Conservation (phyloP, 164 flowering plant genomes). For the Cinnamomum micranthum region DNA sequence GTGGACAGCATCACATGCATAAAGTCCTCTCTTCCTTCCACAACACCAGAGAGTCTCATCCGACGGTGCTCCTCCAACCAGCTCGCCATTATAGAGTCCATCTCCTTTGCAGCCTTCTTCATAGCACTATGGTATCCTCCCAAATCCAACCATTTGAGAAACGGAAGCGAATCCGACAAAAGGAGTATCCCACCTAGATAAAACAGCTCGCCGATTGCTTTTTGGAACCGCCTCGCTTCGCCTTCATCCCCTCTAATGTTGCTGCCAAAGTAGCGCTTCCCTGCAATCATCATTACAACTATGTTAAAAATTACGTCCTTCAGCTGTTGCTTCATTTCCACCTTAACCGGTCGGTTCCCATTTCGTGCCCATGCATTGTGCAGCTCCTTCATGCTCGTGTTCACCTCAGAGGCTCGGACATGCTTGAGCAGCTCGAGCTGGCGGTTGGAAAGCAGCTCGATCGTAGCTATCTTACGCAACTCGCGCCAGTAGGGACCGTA, state of each 20-base stretch:
- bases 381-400: conserved; percentile 5
- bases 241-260: background rate
- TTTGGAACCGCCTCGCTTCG: conserved; percentile 1
- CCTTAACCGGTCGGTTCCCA: background rate
- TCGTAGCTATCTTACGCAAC: conserved; percentile 17
- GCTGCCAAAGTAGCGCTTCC: conserved; percentile 16
- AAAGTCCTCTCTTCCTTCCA: conserved; percentile 1
- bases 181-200: conserved; percentile 8
- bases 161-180: conserved; percentile 23
- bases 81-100: conserved; percentile 5
- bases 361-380: conserved; percentile 4
- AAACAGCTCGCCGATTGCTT: conserved; percentile 1
- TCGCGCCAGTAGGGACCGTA: conserved; percentile 26
- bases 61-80: conserved; percentile 16
- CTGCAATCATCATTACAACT: conserved; percentile 14
- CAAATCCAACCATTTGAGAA: conserved; percentile 16
- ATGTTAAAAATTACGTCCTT: conserved; percentile 12
- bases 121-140: conserved; percentile 17
- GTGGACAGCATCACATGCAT: conserved; percentile 10
- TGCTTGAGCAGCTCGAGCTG: conserved; percentile 4
- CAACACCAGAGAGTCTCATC: conserved; percentile 17
- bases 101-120: conserved; percentile 13
- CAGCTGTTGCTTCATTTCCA: conserved; percentile 20
- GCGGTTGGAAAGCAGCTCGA: conserved; percentile 19
- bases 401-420: conserved; percentile 10